Evolutionary conservation across 257 asterid species (phyloP).

Genomic region (Galeopsis tetrahit): DNA sequence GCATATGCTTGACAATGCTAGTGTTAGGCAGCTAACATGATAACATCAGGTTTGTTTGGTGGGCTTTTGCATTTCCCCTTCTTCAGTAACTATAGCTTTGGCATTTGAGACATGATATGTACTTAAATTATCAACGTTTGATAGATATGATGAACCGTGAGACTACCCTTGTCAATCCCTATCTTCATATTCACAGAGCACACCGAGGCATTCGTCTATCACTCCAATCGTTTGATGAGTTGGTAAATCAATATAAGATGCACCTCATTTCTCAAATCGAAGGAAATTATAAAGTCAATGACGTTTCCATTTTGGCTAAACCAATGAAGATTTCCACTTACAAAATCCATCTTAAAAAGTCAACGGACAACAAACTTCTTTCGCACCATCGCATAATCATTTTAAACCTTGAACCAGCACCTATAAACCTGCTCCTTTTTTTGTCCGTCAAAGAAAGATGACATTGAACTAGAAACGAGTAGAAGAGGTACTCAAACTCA

Average conservation of each 20-base stretch:
- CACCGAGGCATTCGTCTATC: constrained; percentile 39
- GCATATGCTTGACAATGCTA: constrained; percentile 20
- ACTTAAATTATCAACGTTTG: too few relatives aligned
- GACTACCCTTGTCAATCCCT: too few relatives aligned
- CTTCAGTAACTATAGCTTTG: too few relatives aligned
- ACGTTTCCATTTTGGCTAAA: neutral
- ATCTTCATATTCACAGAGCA: constrained; percentile 12
- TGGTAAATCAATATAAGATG: neutral
- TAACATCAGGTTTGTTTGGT: constrained; percentile 19
- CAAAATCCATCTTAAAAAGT: constrained; percentile 21
- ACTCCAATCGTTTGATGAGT: constrained; percentile 31
- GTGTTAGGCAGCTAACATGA: neutral
- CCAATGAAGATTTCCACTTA: constrained; percentile 59
- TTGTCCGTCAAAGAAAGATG: too few relatives aligned
- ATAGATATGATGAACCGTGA: too few relatives aligned
- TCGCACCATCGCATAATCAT: too few relatives aligned
- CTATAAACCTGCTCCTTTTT: too few relatives aligned
- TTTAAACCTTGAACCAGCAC: too few relatives aligned
- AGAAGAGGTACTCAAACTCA: too few relatives aligned
- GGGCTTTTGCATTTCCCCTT: neutral
- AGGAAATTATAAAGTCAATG: constrained; percentile 41
- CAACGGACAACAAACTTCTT: too few relatives aligned
- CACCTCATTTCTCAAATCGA: constrained; percentile 42
- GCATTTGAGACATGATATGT: too few relatives aligned
- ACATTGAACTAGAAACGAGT: too few relatives aligned